Base-by-base conservation (phyloP, 2,329 filamentous ascomycete species). In the Aspergillus aculeatinus region DNA sequence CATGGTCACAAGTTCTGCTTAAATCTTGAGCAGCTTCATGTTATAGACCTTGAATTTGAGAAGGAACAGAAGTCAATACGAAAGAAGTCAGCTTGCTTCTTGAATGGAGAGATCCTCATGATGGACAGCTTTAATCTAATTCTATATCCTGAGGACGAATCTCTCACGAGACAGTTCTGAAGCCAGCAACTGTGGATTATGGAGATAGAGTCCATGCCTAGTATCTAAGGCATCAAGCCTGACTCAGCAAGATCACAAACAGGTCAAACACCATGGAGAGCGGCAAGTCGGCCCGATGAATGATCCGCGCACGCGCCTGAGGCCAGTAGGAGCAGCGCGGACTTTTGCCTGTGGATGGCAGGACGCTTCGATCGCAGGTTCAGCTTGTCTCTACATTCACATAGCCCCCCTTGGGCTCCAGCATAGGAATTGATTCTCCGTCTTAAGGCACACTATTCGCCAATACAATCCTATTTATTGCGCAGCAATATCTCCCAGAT, bases 291-390 rank as follows among this genome's bases (percentile, higher is more conserved):
- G 62, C 52, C 33, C 33, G 31, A 63, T 14, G 11, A 29, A 62
- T 64, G 65, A 53, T 67, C 66, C 66, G 66, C 9, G 25, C 25
- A 66, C 63, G 61, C 63, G 65, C 65, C 66, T 68, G 57, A 68
- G 66, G 64, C 66, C 62, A 48, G 51, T 31, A 56, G 60, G 35
- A 57, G 61, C 59, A 61, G 63, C 61, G 63, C 61, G 64, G 64
- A 65, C 65, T 66, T 67, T 68, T 67, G 64, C 61, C 59, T 65
- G 61, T 51, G 59, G 63, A 66, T 58, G 60, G 51, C 59, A 63
- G 59, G 60, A 59, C 63, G 60, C 60, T 65, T 67, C 63, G 63
- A 68, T 67, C 62, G 61, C 58, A 66, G 61, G 61, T 61, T 64
- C 62, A 65, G 62, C 60, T 64, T 64, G 61, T 56, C 48, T 60